Base-by-base conservation (phyloP, 306 rosid genomes). In the Pyrus communis region DNA sequence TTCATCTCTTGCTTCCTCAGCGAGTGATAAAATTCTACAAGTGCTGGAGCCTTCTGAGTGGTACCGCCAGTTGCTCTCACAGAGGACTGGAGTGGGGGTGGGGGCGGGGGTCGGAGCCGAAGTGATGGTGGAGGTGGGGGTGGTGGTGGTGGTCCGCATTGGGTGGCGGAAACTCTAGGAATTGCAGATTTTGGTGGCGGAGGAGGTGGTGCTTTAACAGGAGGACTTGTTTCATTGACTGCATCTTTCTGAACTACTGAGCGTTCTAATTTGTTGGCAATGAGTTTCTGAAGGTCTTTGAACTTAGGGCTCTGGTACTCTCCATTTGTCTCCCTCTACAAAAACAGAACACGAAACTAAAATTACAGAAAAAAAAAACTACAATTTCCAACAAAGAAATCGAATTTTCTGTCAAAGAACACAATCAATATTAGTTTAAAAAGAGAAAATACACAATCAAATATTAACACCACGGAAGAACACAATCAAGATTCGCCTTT, bases 231-330 rank as follows among this genome's bases (percentile, higher is more conserved):
- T 75, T 88, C 90, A 62, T 40, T 33, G 55, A 35, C 33, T 62
- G 79, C 77, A 77, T 92, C 87, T 57, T 82, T 87, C 75, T 87
- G 86, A 0, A 60, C 86, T 58, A 67, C 86, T 13, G 96, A 81
- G 68, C 77, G 27, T 83, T 88, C 89, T 83, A 90, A 75, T 82
- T 90, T 92, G 83, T 86, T 87, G 85, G 93, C 93, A 82, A 92
- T 90, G 79, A 87, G 91, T 74, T 85, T 88, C 85, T 87, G 93
- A 75, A 88, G 89, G 81, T 89, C 96, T 77, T 90, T 89, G 64
- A 88, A 85, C 52, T 84, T 88, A 27, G 90, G 83, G 35, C 80
- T 85, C 80, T 83, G 89, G 82, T 77, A 80, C 77, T 82, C 89
- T 75, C 86, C 89, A 78, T 78, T 71, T 78, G 79, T 19, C 62